phyloP scores from a whole-genome alignment of 2,329 filamentous ascomycete species.

The Phialemonium atrogriseum region DNA sequence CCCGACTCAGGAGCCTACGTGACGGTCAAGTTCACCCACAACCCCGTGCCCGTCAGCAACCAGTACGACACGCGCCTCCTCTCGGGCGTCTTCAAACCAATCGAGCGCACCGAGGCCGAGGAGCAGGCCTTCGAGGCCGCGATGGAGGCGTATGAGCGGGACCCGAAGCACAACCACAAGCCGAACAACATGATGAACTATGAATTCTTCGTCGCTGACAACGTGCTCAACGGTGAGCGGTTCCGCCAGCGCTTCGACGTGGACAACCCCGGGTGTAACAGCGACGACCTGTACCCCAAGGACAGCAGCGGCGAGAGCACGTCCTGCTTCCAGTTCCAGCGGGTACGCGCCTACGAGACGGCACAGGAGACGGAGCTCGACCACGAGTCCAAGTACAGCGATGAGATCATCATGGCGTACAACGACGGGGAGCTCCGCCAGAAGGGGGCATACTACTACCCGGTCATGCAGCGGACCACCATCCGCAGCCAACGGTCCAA shows the following conservation, averaged over 20 bases:
- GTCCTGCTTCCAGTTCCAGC: conserved; percentile 51
- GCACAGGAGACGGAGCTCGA: conserved; percentile 47
- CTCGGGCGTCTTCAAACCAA: conserved; percentile 52
- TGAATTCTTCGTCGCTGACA: conserved; percentile 55
- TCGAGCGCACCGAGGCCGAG: conserved; percentile 46
- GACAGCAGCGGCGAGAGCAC: conserved; percentile 29
- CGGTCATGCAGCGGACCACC: conserved; percentile 54
- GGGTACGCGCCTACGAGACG: conserved; percentile 58
- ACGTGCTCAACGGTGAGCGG: conserved; percentile 34
- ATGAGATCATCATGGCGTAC: conserved; percentile 54
- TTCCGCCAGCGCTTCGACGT: conserved; percentile 56
- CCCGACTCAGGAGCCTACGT: conserved; percentile 63
- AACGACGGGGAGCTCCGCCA: conserved; percentile 38
- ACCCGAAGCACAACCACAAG: conserved; percentile 46
- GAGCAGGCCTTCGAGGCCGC: conserved; percentile 42
- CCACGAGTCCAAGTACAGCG: conserved; percentile 51
- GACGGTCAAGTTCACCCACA: conserved; percentile 60
- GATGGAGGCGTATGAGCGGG: conserved; percentile 44
- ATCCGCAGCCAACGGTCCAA: conserved; percentile 56
- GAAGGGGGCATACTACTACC: conserved; percentile 60
- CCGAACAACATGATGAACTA: conserved; percentile 55
- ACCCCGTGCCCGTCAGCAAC: conserved; percentile 45
- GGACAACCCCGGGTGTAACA: conserved; percentile 44
- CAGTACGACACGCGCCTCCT: conserved; percentile 55
- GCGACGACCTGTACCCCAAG: conserved; percentile 42